Evolutionary conservation across 2,329 filamentous ascomycete species (phyloP).

Genomic region (Calonectria hawksworthii): DNA sequence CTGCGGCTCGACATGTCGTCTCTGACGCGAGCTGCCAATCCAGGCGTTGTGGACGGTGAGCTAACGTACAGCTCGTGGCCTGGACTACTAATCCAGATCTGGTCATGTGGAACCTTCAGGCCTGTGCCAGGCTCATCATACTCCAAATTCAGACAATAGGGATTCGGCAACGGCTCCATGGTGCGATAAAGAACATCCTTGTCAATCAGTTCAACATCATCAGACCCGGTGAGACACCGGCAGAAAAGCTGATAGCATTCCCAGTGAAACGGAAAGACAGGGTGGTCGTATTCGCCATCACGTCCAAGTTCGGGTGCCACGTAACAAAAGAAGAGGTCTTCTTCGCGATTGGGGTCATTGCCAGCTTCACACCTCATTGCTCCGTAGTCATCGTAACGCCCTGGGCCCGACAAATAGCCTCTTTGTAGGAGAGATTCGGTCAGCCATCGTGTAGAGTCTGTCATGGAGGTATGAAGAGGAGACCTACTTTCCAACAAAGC

Average conservation of each 20-base stretch:
- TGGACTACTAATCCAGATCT: not conserved
- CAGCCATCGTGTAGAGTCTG: not conserved
- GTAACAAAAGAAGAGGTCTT: not conserved
- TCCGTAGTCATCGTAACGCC: not conserved
- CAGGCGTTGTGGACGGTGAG: not conserved
- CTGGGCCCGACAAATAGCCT: not conserved
- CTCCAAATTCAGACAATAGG: not conserved
- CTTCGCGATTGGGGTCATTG: not conserved
- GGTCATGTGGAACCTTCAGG: not conserved
- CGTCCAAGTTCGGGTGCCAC: rapidly evolving
- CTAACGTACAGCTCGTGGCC: not conserved
- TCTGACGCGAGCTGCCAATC: not conserved
- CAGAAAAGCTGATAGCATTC: not conserved
- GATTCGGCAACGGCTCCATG: not conserved
- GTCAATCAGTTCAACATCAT: not conserved
- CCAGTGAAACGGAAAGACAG: not conserved
- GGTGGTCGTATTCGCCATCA: not conserved
- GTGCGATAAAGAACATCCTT: not conserved
- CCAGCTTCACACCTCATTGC: not conserved
- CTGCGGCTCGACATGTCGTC: not conserved
- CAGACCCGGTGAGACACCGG: not conserved
- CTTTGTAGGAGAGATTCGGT: not conserved
- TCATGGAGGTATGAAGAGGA: not conserved
- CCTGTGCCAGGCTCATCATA: not conserved
- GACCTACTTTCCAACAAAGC: not conserved